Conservation (phyloP, 108 stramenopile species). For the Schizochytrium sp. region DNA sequence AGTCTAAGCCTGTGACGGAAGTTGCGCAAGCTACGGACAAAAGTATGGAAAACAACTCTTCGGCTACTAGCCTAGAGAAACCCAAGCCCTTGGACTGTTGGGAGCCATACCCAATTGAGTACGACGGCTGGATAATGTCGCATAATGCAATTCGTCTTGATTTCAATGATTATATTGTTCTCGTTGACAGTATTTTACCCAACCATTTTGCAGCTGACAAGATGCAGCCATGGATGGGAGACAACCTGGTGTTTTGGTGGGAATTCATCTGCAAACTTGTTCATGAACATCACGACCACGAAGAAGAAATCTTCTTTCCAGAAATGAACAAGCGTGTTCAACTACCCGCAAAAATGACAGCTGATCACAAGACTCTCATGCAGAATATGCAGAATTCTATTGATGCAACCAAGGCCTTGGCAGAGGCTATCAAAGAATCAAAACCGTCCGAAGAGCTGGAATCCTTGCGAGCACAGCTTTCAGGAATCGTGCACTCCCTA, state of each 20-base stretch:
- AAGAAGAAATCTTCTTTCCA: constrained; percentile 57
- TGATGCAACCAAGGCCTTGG: not conserved
- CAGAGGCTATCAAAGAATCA: not conserved
- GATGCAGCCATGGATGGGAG: constrained; percentile 56
- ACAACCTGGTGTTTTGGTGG: constrained; percentile 10
- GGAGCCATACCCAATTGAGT: constrained; percentile 1
- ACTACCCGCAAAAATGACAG: not conserved
- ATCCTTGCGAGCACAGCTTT: not conserved
- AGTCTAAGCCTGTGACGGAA: too few relatives aligned
- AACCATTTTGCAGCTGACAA: constrained; percentile 7
- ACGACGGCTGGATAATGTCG: constrained; percentile 44
- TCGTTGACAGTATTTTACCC: not conserved
- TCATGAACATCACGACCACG: constrained; percentile 44
- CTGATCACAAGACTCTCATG: constrained; percentile 48
- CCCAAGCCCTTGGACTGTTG: constrained; percentile 35
- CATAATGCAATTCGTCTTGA: constrained; percentile 51
- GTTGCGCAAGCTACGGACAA: not conserved
- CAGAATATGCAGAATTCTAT: not conserved
- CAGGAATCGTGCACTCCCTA: not conserved
- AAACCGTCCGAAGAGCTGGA: not conserved
- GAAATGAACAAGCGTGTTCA: not conserved
- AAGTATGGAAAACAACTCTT: not conserved
- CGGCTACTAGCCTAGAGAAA: not conserved
- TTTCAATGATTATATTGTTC: not conserved
- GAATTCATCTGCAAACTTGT: not conserved